Percentiles rank a stretch among this genome's conserved stretches.
Evolutionary conservation across 169 alveolate genomes (phyloP).

Genomic region (Eimeria falciformis): DNA sequence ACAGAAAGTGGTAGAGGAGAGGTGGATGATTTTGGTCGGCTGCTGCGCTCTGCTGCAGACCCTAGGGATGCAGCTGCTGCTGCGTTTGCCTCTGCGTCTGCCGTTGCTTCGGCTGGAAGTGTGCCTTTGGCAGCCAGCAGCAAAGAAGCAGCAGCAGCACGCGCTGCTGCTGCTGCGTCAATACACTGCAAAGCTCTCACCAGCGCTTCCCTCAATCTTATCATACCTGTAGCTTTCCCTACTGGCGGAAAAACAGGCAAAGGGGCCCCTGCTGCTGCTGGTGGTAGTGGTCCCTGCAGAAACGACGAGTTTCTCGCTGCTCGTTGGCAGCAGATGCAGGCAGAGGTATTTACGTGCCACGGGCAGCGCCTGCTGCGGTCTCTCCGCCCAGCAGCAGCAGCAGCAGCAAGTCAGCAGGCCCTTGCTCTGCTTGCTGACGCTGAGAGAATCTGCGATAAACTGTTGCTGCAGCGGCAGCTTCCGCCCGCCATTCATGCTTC

Average conservation of each 20-base stretch:
- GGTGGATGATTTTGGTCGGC: neutral
- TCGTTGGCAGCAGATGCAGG: constrained; percentile 66
- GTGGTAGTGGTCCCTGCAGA: constrained; percentile 30
- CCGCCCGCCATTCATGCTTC: constrained; percentile 24
- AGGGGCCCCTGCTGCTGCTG: constrained; percentile 1
- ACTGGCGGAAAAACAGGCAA: no score
- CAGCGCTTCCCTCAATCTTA: constrained; percentile 18
- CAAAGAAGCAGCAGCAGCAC: constrained; percentile 63
- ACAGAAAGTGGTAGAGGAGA: neutral
- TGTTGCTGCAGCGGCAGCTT: constrained; percentile 61
- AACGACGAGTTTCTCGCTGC: constrained; percentile 32
- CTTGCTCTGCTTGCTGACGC: constrained; percentile 38
- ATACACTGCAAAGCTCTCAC: constrained; percentile 36
- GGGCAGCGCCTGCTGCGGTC: constrained; percentile 53
- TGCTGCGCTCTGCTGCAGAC: constrained; percentile 46
- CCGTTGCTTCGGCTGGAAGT: neutral
- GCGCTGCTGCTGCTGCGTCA: constrained; percentile 59
- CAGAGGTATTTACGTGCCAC: constrained; percentile 57
- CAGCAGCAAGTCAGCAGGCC: constrained; percentile 2
- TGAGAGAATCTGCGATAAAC: constrained; percentile 19
- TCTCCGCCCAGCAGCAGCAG: neutral
- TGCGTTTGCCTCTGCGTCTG: constrained; percentile 44
- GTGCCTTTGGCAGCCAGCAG: neutral
- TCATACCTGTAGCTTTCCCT: neutral
- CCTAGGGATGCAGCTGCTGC: constrained; percentile 43